These are phyloP conservation scores for Mycena leptocephala DNA, from an alignment of 768 basidiomycete species.

Conservation along the genomic window DNA sequence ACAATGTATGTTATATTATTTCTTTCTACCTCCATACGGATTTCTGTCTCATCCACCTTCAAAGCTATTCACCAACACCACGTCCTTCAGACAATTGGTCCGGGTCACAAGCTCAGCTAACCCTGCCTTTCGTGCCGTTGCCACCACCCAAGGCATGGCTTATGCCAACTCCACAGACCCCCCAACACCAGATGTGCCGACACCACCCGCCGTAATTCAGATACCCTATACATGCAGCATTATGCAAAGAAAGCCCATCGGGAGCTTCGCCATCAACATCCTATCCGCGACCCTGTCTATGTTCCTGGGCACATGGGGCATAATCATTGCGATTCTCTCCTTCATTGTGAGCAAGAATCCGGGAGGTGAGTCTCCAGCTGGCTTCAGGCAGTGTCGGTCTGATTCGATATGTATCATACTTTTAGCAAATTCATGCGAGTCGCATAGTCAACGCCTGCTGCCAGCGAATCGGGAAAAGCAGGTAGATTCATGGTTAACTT, in stretches of 20 bases:
- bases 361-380: background rate
- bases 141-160: constrained; percentile 22
- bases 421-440: constrained; percentile 2
- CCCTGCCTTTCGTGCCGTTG: constrained; percentile 13
- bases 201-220: constrained; percentile 18
- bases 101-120: background rate
- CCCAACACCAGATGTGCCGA: constrained; percentile 9
- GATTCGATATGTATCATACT: background rate
- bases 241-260: constrained; percentile 23
- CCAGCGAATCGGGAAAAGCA: constrained; percentile 4
- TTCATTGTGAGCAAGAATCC: background rate
- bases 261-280: constrained; percentile 24
- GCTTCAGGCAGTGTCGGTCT: constrained; percentile 2
- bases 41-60: background rate
- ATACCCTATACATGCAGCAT: constrained; percentile 29
- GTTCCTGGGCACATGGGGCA: constrained; percentile 29
- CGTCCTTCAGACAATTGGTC: constrained; percentile 20
- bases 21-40: background rate
- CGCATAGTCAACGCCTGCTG: background rate
- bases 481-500: background rate
- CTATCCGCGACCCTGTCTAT: constrained; percentile 28
- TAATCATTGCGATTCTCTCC: background rate
- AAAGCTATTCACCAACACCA: constrained; percentile 33
- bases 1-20: constrained; percentile 24
- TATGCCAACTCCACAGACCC: constrained; percentile 18